Evolutionary conservation across 2,329 filamentous ascomycete species (phyloP).

Genomic region (Colletotrichum agaves): DNA sequence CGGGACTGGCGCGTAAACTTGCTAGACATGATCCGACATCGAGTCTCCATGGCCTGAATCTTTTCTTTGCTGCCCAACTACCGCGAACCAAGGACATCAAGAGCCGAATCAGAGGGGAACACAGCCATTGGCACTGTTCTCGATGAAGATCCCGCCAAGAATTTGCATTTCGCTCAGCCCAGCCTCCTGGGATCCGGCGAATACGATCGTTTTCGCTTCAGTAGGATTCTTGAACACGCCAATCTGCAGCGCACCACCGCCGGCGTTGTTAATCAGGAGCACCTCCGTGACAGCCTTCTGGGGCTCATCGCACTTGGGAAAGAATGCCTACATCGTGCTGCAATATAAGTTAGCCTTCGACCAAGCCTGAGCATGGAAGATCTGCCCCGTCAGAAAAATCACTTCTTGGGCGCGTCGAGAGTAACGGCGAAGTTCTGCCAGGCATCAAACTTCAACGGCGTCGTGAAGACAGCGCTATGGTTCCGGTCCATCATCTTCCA

Average conservation of each 20-base stretch:
- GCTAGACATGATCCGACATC: too few species aligned
- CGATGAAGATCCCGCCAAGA: slow-evolving; percentile 63
- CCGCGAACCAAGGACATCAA: background rate
- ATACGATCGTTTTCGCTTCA: slow-evolving; percentile 54
- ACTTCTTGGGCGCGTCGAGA: slow-evolving; percentile 68
- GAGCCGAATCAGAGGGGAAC: slow-evolving; percentile 1
- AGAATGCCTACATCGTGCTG: slow-evolving; percentile 67
- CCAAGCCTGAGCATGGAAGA: background rate
- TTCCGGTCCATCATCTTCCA: slow-evolving; percentile 60
- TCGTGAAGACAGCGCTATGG: slow-evolving; percentile 61
- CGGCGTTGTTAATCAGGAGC: slow-evolving; percentile 61
- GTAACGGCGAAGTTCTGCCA: slow-evolving; percentile 72
- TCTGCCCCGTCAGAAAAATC: slow-evolving; percentile 40
- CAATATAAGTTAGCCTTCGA: background rate
- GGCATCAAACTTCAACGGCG: slow-evolving; percentile 57
- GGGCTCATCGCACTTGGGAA: slow-evolving; percentile 58
- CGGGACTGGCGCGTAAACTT: too few species aligned
- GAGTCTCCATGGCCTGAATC: background rate
- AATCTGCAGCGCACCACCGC: slow-evolving; percentile 70
- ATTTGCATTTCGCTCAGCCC: slow-evolving; percentile 63
- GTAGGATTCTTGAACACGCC: slow-evolving; percentile 71
- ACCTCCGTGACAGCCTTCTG: slow-evolving; percentile 59
- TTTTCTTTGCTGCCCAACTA: too few species aligned
- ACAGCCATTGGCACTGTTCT: slow-evolving; percentile 52
- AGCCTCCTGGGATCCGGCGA: slow-evolving; percentile 58